phyloP scores from a whole-genome alignment of 139 green algal genomes.

The Tetraselmis striata region DNA sequence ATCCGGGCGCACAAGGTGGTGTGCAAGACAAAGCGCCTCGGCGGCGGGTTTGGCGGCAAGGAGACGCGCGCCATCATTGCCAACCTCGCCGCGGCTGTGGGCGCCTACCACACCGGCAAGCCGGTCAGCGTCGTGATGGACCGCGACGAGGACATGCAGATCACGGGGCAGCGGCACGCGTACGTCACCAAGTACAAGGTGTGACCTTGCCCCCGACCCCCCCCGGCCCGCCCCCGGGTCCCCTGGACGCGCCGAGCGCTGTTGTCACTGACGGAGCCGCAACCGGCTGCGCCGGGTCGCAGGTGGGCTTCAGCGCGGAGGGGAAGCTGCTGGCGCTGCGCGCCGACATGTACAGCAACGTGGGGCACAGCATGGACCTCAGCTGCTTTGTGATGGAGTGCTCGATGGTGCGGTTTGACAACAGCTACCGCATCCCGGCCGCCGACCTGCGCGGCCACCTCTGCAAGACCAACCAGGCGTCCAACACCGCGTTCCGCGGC shows the following conservation, averaged over 20 bases:
- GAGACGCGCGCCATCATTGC: slow-evolving; percentile 80
- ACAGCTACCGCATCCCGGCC: too few species aligned
- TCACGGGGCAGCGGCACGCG: slow-evolving; percentile 74
- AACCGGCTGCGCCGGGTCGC: too few species aligned
- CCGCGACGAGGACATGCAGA: slow-evolving; percentile 89
- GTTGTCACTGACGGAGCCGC: too few species aligned
- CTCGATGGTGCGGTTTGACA: slow-evolving; percentile 80
- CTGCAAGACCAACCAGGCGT: slow-evolving; percentile 81
- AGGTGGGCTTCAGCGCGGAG: slow-evolving; percentile 66
- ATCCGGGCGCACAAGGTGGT: slow-evolving; percentile 82
- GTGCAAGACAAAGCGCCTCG: slow-evolving; percentile 82
- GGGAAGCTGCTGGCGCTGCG: too few species aligned
- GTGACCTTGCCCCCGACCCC: background rate
- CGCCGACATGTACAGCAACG: slow-evolving; percentile 82
- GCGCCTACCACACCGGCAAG: slow-evolving; percentile 59
- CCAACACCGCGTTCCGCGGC: slow-evolving; percentile 91
- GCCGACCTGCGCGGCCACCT: slow-evolving; percentile 59
- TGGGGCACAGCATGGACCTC: slow-evolving; percentile 76
- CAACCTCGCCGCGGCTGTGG: slow-evolving; percentile 62
- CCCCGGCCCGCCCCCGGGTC: too few species aligned
- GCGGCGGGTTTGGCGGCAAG: slow-evolving; percentile 95
- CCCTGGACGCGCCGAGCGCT: too few species aligned
- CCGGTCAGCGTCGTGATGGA: slow-evolving; percentile 81
- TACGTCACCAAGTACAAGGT: slow-evolving; percentile 78
- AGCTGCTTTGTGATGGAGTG: slow-evolving; percentile 76